These are phyloP conservation scores for Populus tremula DNA, from an alignment of 345 rosid genomes.

Conservation along the genomic window DNA sequence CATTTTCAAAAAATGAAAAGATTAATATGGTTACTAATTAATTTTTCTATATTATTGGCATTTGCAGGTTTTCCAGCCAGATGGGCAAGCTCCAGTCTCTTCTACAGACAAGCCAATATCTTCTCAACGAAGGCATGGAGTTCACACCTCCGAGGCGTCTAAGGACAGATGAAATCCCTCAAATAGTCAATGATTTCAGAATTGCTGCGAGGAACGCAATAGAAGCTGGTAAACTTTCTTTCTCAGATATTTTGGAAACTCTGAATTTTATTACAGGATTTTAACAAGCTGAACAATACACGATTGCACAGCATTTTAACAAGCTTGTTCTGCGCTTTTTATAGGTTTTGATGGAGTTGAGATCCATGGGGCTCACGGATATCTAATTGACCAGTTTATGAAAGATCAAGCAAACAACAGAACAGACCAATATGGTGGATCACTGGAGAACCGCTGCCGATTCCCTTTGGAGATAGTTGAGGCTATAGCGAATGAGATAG, in stretches of 20 bases:
- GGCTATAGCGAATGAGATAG: constrained; percentile 57
- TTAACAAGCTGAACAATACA: too few relatives aligned
- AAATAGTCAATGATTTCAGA: constrained; percentile 60
- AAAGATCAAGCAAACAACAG: constrained; percentile 34
- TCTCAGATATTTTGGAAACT: too few relatives aligned
- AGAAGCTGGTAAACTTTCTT: too few relatives aligned
- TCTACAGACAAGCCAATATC: constrained; percentile 49
- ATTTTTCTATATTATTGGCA: neutral
- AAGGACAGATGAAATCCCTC: constrained; percentile 62
- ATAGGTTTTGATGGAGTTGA: constrained; percentile 81
- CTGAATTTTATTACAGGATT: too few relatives aligned
- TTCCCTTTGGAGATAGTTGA: constrained; percentile 55
- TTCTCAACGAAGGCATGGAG: constrained; percentile 32
- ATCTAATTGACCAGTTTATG: constrained; percentile 16
- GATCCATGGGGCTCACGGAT: constrained; percentile 67
- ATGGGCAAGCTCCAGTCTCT: constrained; percentile 65
- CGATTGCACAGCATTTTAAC: too few relatives aligned
- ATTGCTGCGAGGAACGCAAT: constrained; percentile 58
- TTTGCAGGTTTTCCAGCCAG: constrained; percentile 54
- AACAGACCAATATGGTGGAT: constrained; percentile 62
- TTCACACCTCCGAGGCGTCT: constrained; percentile 59
- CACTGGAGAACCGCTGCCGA: constrained; percentile 55
- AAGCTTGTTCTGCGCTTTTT: constrained; percentile 62
- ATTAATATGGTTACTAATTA: too few relatives aligned
- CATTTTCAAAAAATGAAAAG: too few relatives aligned